A percentile compares a stretch with the other conserved stretches of the same genome.
Evolutionary conservation across 176 grass and related monocot genomes (phyloP).

Genomic region (Cenchrus fungigraminus): DNA sequence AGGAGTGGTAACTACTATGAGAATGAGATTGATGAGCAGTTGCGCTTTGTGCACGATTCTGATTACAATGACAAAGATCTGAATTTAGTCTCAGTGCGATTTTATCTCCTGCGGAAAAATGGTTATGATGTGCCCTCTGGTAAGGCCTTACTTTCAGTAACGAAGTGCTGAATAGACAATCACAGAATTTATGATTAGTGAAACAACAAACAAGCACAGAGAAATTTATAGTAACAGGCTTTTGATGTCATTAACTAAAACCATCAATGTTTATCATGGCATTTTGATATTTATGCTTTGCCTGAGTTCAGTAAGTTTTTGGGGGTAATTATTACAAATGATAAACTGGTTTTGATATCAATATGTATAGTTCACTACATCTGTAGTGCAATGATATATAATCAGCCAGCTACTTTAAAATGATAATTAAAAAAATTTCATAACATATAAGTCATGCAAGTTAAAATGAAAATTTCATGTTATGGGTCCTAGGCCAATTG

Average conservation of each 20-base stretch:
- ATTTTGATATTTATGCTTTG: neutral
- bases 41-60: neutral
- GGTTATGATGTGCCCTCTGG: conserved; percentile 42
- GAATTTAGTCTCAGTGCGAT: conserved; percentile 37
- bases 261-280: neutral
- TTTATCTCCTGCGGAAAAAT: conserved; percentile 47
- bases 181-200: neutral
- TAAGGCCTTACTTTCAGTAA: neutral
- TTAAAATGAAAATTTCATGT: neutral
- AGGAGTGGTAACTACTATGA: conserved; percentile 31
- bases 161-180: neutral
- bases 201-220: neutral
- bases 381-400: neutral
- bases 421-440: neutral
- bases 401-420: neutral
- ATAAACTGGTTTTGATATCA: neutral
- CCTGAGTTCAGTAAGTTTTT: neutral
- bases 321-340: neutral
- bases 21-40: conserved; percentile 17
- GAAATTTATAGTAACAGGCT: neutral
- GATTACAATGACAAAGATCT: conserved; percentile 30
- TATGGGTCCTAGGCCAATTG: neutral
- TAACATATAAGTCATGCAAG: neutral
- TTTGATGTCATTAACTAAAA: neutral
- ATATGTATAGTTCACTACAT: neutral